Base-by-base conservation (phyloP, 495 filamentous ascomycete genomes). In the Aspergillus mulundensis region DNA sequence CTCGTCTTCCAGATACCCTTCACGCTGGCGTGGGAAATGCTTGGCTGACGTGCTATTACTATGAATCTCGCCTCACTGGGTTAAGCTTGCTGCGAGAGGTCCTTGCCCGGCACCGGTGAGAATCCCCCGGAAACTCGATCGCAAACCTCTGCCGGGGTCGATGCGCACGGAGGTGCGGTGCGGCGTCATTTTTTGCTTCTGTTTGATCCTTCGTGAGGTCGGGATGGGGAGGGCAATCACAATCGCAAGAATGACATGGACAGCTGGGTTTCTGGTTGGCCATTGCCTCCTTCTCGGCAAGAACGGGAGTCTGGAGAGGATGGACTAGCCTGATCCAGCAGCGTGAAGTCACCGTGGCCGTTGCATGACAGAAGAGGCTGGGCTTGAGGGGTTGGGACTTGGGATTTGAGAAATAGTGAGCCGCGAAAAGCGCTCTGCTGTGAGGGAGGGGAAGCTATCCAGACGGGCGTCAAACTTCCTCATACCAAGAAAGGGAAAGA, bases 41-140 rank as follows among this genome's bases (percentile, higher is more conserved):
- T 71, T 71, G 69, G 69, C 66, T 69, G 66, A 71, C 66, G 65
- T 70, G 57, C 53, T 54, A 46, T 51, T 43, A 53, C 49, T 48
- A 18, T 23, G 18, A 32, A 50, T 50, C 34, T 54, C 50, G 44
- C 57, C 51, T 36, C 34, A 48, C 51, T 50, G 38, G 57, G 57
- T 50, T 50, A 54, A 50, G 51, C 46, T 57, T 19, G 30, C 42
- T 42, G 56, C 43, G 59, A 20, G 42, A 47, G 56, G 61, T 57
- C 49, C 42, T 46, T 48, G 38, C 51, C 47, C 57, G 52, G 54
- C 57, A 66, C 64, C 63, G 54, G 65, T 61, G 68, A 69, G 63
- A 68, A 69, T 72, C 67, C 71, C 71, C 69, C 71, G 62, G 70
- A 68, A 50, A 65, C 68, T 61, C 50, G 49, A 65, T 61, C 56